A percentile compares a stretch with the other conserved stretches of the same genome.
Conservation (phyloP, 1,139 yeast genomes). For the Taphrina flavorubra region DNA sequence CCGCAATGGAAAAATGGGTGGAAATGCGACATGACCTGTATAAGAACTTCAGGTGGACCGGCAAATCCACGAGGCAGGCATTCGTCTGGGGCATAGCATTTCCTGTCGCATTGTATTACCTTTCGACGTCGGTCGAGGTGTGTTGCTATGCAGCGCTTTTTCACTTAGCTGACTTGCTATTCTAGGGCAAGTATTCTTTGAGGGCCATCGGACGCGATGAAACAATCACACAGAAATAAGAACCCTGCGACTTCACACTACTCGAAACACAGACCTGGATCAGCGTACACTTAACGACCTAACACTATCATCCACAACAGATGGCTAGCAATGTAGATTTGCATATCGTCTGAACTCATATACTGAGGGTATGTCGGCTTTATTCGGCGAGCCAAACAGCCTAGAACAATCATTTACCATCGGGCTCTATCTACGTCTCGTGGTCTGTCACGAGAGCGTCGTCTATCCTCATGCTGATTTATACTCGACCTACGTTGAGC, state of each 20-base stretch:
- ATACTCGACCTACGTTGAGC: not conserved
- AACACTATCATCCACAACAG: not conserved
- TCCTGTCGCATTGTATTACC: conserved; percentile 27
- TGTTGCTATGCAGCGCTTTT: not conserved
- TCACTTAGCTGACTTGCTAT: not conserved
- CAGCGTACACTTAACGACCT: not conserved
- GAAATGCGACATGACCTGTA: conserved; percentile 38
- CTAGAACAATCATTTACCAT: not conserved
- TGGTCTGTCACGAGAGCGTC: not conserved
- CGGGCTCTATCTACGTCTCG: not conserved
- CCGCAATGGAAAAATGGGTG: conserved; percentile 39
- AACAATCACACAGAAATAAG: conserved; percentile 26
- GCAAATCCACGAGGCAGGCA: conserved; percentile 37
- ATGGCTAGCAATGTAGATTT: too few species aligned
- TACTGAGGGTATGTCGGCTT: too few species aligned
- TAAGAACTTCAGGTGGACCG: conserved; percentile 39
- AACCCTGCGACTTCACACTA: not conserved
- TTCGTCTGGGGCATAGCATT: conserved; percentile 34
- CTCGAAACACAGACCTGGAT: not conserved
- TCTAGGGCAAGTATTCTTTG: conserved; percentile 31
- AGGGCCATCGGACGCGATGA: conserved; percentile 29
- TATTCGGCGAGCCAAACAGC: too few species aligned
- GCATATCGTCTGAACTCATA: too few species aligned
- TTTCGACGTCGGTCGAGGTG: conserved; percentile 30
- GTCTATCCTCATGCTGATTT: not conserved